A percentile compares a stretch with the other conserved stretches of the same genome.
These are phyloP conservation scores for Akanthomyces muscarius DNA, from an alignment of 2,329 filamentous ascomycete genomes.

Conservation along the genomic window DNA sequence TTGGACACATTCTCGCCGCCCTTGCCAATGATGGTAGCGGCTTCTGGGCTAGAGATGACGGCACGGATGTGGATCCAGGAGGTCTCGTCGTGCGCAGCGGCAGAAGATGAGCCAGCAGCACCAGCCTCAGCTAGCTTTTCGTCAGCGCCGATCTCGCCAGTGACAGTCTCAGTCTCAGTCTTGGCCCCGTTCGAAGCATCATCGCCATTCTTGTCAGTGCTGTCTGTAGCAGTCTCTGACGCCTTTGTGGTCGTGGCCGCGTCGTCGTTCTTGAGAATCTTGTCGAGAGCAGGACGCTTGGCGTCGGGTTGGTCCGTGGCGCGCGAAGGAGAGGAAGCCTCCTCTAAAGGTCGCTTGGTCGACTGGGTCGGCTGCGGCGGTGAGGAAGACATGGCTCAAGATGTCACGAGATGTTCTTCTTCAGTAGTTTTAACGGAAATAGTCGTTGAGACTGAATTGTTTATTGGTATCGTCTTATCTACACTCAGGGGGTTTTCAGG, in stretches of 20 bases:
- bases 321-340: slow-evolving; percentile 89
- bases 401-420: slow-evolving; percentile 1
- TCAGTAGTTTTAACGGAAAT: slow-evolving; percentile 3
- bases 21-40: slow-evolving; percentile 96
- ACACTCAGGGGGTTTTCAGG: slow-evolving; percentile 78
- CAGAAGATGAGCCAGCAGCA: slow-evolving; percentile 35
- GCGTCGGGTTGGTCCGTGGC: slow-evolving; percentile 92
- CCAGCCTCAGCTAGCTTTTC: slow-evolving; percentile 42
- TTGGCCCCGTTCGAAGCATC: slow-evolving; percentile 50
- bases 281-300: slow-evolving; percentile 94
- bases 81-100: slow-evolving; percentile 75
- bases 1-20: slow-evolving; percentile 97
- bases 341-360: slow-evolving; percentile 91
- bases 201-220: slow-evolving; percentile 45
- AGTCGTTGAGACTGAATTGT: slow-evolving; percentile 37
- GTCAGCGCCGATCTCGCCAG: slow-evolving; percentile 47
- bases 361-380: slow-evolving; percentile 63
- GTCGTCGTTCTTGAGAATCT: slow-evolving; percentile 69
- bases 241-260: slow-evolving; percentile 43
- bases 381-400: slow-evolving; percentile 67
- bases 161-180: slow-evolving; percentile 58
- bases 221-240: slow-evolving; percentile 32
- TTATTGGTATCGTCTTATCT: slow-evolving; percentile 53
- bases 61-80: slow-evolving; percentile 96
- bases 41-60: slow-evolving; percentile 95